A percentile compares a stretch with the other conserved stretches of the same genome.
These are phyloP conservation scores for Hymenoscyphus albidus DNA, from an alignment of 2,329 filamentous ascomycete species.

Conservation along the genomic window DNA sequence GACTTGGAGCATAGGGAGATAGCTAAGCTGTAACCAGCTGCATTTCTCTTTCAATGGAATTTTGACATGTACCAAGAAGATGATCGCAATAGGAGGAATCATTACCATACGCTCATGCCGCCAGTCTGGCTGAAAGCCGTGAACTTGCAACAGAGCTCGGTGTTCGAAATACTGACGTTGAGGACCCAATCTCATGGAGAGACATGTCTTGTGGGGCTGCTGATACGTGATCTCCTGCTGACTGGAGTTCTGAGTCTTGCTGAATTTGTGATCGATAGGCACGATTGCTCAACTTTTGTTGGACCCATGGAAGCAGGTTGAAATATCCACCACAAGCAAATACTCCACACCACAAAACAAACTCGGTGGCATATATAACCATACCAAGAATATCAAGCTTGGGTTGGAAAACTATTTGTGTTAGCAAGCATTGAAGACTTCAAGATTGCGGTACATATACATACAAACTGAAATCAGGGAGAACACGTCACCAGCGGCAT, in stretches of 20 bases:
- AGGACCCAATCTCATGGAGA: constrained; percentile 52
- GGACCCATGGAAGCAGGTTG: constrained; percentile 57
- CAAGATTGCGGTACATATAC: constrained; percentile 26
- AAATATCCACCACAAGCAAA: constrained; percentile 63
- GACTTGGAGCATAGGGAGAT: constrained; percentile 8
- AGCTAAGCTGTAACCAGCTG: background rate
- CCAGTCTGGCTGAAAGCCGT: constrained; percentile 6
- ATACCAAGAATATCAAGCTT: constrained; percentile 58
- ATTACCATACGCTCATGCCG: background rate
- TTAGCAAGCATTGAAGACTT: background rate
- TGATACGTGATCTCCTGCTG: constrained; percentile 4
- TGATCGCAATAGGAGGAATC: background rate
- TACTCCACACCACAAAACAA: constrained; percentile 63
- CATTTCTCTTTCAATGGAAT: background rate
- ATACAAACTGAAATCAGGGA: constrained; percentile 57
- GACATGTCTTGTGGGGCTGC: constrained; percentile 30
- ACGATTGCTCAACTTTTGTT: constrained; percentile 35
- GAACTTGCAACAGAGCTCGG: constrained; percentile 37
- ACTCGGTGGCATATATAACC: constrained; percentile 63
- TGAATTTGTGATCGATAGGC: constrained; percentile 21
- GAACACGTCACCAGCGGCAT: constrained; percentile 65
- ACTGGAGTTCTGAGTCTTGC: constrained; percentile 14
- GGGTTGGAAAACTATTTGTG: constrained; percentile 49
- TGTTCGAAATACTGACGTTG: constrained; percentile 61
- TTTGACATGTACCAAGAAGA: background rate